Percentiles rank a stretch among this genome's conserved stretches.
phyloP scores from a whole-genome alignment of 2,329 filamentous ascomycete genomes.

The Cytospora piceicola region DNA sequence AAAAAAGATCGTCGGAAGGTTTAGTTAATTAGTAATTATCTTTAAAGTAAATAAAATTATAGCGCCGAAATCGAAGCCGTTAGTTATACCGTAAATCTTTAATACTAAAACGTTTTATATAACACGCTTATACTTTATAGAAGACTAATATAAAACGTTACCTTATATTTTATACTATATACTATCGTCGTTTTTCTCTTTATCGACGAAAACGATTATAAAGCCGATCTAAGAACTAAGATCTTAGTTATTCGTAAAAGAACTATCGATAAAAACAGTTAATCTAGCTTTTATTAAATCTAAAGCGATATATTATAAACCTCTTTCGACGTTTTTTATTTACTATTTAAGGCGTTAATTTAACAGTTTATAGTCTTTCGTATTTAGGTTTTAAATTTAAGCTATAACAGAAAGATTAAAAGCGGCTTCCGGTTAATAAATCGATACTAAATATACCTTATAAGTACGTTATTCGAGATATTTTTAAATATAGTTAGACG shows the following conservation, averaged over 20 bases:
- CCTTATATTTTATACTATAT: not conserved
- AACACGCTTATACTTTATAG: conserved; percentile 30
- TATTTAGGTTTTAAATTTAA: too few species aligned
- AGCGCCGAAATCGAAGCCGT: conserved; percentile 27
- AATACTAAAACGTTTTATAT: conserved; percentile 28
- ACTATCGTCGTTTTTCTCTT: too few species aligned
- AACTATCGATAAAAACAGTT: not conserved
- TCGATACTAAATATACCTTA: too few species aligned
- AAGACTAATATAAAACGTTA: conserved; percentile 31
- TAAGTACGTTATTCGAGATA: too few species aligned
- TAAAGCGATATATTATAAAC: too few species aligned
- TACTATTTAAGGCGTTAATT: too few species aligned
- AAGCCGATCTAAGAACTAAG: not conserved
- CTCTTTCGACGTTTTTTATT: too few species aligned
- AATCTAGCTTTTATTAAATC: not conserved
- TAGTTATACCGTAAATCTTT: conserved; percentile 31
- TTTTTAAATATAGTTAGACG: not conserved
- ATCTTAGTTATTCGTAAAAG: not conserved
- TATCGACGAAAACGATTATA: not conserved
- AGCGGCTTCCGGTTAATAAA: too few species aligned
- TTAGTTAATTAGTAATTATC: not conserved
- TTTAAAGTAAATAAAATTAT: conserved; percentile 21
- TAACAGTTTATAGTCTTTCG: too few species aligned
- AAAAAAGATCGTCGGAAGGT: conserved; percentile 14
- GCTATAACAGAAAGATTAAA: too few species aligned